These are phyloP conservation scores for Thalassiosira mediterranea DNA, from an alignment of 352 stramenopile species.

Conservation along the genomic window DNA sequence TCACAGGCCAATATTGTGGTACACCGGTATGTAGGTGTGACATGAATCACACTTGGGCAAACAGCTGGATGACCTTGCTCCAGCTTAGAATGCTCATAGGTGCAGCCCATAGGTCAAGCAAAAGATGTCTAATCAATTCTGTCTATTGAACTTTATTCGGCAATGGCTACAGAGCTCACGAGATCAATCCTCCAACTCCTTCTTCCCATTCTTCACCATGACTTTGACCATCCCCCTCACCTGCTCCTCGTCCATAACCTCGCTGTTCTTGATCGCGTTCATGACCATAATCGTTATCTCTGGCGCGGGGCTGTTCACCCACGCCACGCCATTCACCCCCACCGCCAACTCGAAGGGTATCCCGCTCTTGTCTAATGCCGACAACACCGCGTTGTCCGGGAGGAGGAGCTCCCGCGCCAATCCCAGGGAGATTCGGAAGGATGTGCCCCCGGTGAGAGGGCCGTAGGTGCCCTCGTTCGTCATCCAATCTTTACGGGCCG, in stretches of 20 bases:
- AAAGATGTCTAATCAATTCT: no score
- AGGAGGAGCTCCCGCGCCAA: conserved; percentile 76
- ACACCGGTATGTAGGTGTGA: no score
- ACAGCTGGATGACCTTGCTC: no score
- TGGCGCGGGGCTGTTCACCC: conserved; percentile 88
- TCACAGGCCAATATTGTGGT: no score
- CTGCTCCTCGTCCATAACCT: conserved; percentile 71
- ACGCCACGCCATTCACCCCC: conserved; percentile 95
- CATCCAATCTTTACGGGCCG: conserved; percentile 97
- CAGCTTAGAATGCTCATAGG: no score
- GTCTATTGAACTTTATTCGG: no score
- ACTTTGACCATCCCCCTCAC: conserved; percentile 77
- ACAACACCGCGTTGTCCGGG: conserved; percentile 84
- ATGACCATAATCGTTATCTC: conserved; percentile 77
- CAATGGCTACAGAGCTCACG: no score
- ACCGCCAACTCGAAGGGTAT: conserved; percentile 95
- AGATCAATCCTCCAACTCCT: conserved; percentile 47
- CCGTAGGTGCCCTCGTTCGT: conserved; percentile 96
- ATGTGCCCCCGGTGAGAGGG: conserved; percentile 91
- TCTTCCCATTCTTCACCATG: conserved; percentile 72
- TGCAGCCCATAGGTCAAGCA: neutral
- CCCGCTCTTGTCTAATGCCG: conserved; percentile 82
- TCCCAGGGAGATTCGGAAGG: conserved; percentile 72
- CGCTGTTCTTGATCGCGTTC: conserved; percentile 80
- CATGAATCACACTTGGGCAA: no score